Evolutionary conservation across 2,329 filamentous ascomycete species (phyloP).

Genomic region (Aspergillus jensenii): DNA sequence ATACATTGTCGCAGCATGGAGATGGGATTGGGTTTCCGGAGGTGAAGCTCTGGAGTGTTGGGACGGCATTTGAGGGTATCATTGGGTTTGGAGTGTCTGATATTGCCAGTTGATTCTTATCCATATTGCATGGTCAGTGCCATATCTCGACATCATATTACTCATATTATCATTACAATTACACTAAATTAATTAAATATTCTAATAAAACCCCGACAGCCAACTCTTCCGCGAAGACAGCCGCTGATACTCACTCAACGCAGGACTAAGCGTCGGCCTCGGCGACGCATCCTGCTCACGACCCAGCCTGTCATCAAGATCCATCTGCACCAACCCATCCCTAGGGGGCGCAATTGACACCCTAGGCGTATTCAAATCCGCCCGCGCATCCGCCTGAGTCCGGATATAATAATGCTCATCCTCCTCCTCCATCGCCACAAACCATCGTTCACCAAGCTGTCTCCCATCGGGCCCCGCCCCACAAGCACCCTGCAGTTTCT

Average conservation of each 20-base stretch:
- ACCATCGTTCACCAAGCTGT: slow-evolving; percentile 49
- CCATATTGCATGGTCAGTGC: too few relatives aligned
- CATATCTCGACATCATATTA: background rate
- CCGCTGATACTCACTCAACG: slow-evolving; percentile 34
- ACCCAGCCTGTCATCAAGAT: slow-evolving; percentile 8
- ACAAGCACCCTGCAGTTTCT: slow-evolving; percentile 55
- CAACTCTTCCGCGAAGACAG: slow-evolving; percentile 29
- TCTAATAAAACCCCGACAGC: slow-evolving; percentile 27
- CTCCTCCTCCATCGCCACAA: slow-evolving; percentile 46
- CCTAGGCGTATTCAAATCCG: slow-evolving; percentile 20
- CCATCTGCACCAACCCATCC: slow-evolving; percentile 17
- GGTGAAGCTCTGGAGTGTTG: background rate
- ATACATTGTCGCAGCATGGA: background rate
- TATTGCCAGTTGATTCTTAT: background rate
- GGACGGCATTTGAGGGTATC: background rate
- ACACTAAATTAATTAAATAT: background rate
- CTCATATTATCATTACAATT: background rate
- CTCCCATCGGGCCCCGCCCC: slow-evolving; percentile 55
- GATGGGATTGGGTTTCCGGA: slow-evolving; percentile 5
- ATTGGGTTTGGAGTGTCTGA: background rate
- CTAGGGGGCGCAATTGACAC: background rate
- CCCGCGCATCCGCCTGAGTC: slow-evolving; percentile 26
- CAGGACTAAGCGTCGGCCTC: slow-evolving; percentile 32
- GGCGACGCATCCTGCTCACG: slow-evolving; percentile 15
- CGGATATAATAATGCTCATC: slow-evolving; percentile 55